Base-by-base conservation (phyloP, 2,329 filamentous ascomycete species). In the Penicillium sumatraense region DNA sequence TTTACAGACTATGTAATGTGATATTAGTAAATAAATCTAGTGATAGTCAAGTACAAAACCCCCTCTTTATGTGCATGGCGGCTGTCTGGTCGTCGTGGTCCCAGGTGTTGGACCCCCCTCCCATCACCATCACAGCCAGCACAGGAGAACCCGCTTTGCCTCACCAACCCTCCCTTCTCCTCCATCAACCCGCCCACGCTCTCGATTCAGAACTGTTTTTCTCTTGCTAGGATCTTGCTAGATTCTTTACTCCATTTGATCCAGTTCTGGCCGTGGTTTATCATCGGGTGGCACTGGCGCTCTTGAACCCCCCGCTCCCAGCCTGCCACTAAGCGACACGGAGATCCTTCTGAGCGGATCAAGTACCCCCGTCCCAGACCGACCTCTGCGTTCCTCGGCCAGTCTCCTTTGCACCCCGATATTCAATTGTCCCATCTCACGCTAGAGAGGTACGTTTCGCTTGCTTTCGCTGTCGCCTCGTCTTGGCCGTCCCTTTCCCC, bases 251-350 rank as follows among this genome's bases (percentile, higher is more conserved):
- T 23, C 8, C n/a, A 1, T 35, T 51, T 38, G 13, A 47, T 47
- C 21, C 27, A 14, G 33, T 51, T 56, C 49, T 56, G 41, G 51
- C 47, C 27, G 53, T 51, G 53, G 41, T 46, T 47, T 53, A 44
- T 46, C 57, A 62, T 58, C 54, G 40, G 36, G 50, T 62, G 53
- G 60, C 56, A 54, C 64, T 64, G 61, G 58, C 56, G 49, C 62
- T 64, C 55, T 59, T 59, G 64, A 63, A 58, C 69, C 71, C 68
- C 72, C 68, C 70, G 66, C 65, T 68, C 67, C 65, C 68, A 69
- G 59, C 64, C 62, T 71, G 65, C 66, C 67, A 71, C 71, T 72
- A 72, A 73, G 71, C 72, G 72, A 75, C 72, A 72, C 71, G 68
- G 70, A 72, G 69, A 70, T 69, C 68, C 61, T 62, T 59, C 62